Base-by-base conservation (phyloP, 345 rosid species). In the Salix udensis region DNA sequence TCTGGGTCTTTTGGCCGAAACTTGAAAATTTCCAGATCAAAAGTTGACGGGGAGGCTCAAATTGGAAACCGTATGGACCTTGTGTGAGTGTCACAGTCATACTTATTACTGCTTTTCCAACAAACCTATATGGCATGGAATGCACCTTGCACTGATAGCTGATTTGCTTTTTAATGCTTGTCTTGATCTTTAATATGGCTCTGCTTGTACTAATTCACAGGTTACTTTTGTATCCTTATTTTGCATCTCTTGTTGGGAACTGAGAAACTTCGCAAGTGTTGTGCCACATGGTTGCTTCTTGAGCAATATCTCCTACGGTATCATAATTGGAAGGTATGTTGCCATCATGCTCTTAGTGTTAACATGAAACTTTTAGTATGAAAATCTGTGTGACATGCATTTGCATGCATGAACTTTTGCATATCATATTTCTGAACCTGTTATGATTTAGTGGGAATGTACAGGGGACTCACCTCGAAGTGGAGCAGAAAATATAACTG, bases 211-310 rank as follows among this genome's bases (percentile, higher is more conserved):
- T 61, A 52, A 44, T 76, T 64, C 76, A 78, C 87, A 94, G 98
- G 89, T 86, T 94, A 84, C 90, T 92, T 86, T 86, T 94, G 68
- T 94, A 94, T 88, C 97, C 98, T 80, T 88, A 91, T 67, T 89
- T 94, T 82, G 91, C 96, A 74, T 86, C 93, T 78, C 89, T 94
- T 79, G 92, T 94, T 81, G 98, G 98, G 78, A 92, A 92, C 92
- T 84, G 98, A 94, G 85, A 91, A 87, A 81, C 93, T 94, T 79
- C 96, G 97, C 65, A 93, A 90, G 81, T 78, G 96, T 71, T 94
- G 98, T 87, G 89, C 98, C 64, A 92, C 97, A 1, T 92, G 97
- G 98, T 87, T 94, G 82, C 94, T 94, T 82, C 97, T 94, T 61
- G 98, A 94, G 85, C 97, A 92, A 74, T 91, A 89, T 89, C 93